These are phyloP conservation scores for Neonectria punicea DNA, from an alignment of 2,329 filamentous ascomycete species.

Conservation along the genomic window DNA sequence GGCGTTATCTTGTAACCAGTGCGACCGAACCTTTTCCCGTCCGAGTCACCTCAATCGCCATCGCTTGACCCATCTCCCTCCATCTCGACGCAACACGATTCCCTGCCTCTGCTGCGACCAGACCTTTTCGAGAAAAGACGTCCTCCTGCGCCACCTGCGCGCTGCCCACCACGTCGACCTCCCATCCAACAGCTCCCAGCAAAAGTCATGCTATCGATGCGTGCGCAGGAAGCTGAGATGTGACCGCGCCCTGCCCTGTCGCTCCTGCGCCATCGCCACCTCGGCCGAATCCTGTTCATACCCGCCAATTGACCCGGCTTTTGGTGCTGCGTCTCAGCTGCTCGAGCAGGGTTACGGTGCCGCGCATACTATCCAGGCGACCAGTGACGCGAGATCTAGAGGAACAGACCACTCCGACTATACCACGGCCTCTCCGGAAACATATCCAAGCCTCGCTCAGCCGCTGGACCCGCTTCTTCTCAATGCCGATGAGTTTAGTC, in stretches of 20 bases:
- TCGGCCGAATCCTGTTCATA: constrained; percentile 23
- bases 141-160: constrained; percentile 44
- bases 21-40: constrained; percentile 37
- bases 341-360: neutral
- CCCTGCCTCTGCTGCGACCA: constrained; percentile 38
- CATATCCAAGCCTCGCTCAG: constrained; percentile 5
- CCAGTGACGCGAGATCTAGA: neutral
- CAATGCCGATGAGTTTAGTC: constrained; percentile 9
- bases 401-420: neutral
- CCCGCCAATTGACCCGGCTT: constrained; percentile 9
- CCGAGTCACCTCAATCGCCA: constrained; percentile 44
- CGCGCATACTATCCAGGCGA: neutral
- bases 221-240: constrained; percentile 43
- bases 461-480: constrained; percentile 16
- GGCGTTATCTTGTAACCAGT: constrained; percentile 34
- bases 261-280: constrained; percentile 30
- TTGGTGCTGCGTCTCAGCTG: neutral
- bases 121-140: constrained; percentile 39
- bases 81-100: constrained; percentile 31
- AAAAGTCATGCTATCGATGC: constrained; percentile 44
- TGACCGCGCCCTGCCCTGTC: constrained; percentile 39
- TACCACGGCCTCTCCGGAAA: neutral
- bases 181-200: constrained; percentile 27
- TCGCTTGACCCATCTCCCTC: constrained; percentile 41
- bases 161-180: constrained; percentile 37